phyloP scores from a whole-genome alignment of 73 alveolate species.

The Vitrella brassicaformis region DNA sequence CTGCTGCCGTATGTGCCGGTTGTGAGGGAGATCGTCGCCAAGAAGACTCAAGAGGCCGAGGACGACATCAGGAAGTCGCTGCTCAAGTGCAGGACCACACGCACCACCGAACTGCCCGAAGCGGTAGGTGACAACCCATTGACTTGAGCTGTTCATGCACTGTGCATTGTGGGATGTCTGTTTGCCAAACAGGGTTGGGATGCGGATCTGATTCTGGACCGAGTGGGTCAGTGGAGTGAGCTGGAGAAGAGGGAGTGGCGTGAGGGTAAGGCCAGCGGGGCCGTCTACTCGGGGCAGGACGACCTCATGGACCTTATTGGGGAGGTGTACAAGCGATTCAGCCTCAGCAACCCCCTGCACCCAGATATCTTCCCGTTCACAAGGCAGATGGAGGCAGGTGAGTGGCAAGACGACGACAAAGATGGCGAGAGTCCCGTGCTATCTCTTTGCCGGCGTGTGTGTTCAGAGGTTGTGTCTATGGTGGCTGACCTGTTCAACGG shows the following conservation, averaged over 20 bases:
- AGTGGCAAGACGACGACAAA: not conserved
- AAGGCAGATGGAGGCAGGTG: slow-evolving; percentile 51
- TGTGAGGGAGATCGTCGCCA: not conserved
- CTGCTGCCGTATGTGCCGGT: not conserved
- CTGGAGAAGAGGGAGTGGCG: slow-evolving; percentile 16
- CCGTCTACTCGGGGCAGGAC: slow-evolving; percentile 13
- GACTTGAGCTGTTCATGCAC: not conserved
- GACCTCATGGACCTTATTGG: slow-evolving; percentile 5
- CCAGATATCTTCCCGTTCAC: slow-evolving; percentile 63
- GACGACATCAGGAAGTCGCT: not conserved
- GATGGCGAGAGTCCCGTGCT: not conserved
- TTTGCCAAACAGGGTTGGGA: no score
- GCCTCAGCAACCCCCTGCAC: slow-evolving; percentile 76
- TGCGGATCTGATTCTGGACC: no score
- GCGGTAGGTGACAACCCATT: not conserved
- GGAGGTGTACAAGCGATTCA: slow-evolving; percentile 29
- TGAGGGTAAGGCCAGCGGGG: slow-evolving; percentile 19
- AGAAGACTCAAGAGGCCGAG: not conserved
- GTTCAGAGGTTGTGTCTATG: slow-evolving; percentile 60
- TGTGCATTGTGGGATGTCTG: not conserved
- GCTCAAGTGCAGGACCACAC: not conserved
- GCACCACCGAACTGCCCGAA: not conserved
- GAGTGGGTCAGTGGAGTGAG: not conserved
- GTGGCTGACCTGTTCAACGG: slow-evolving; percentile 83
- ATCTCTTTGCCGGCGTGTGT: not conserved